Conservation (phyloP, 768 basidiomycete genomes). For the Lepiota brunneoincarnata region DNA sequence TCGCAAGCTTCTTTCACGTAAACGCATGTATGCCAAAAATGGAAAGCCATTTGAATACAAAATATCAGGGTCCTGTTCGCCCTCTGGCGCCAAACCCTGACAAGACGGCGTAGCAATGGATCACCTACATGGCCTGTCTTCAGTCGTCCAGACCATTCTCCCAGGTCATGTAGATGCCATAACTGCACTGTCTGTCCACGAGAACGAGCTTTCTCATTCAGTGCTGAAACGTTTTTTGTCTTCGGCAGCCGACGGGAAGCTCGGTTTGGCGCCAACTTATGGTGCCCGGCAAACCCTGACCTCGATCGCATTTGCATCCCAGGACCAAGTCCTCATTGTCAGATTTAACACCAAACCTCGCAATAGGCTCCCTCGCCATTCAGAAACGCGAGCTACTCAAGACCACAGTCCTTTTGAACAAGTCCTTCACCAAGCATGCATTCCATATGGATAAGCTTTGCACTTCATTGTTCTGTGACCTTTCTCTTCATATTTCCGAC, state of each 20-base stretch:
- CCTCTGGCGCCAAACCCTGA: no score
- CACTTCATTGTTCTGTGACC: constrained; percentile 36
- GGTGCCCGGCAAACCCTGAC: constrained; percentile 30
- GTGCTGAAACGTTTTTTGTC: constrained; percentile 27
- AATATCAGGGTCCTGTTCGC: no score
- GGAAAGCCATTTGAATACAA: no score
- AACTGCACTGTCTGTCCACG: constrained; percentile 23
- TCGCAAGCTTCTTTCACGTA: neutral
- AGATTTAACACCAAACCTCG: constrained; percentile 11
- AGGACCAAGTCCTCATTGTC: constrained; percentile 32
- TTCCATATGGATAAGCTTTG: constrained; percentile 48
- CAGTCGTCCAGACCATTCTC: constrained; percentile 33
- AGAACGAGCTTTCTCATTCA: constrained; percentile 20
- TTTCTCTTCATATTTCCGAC: constrained; percentile 27
- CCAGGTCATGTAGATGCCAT: constrained; percentile 21
- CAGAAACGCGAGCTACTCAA: constrained; percentile 24
- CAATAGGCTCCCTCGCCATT: neutral
- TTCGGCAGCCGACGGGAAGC: constrained; percentile 18
- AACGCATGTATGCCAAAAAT: no score
- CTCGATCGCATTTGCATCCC: constrained; percentile 38
- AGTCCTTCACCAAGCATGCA: constrained; percentile 28
- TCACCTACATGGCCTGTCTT: no score
- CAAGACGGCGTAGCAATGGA: no score
- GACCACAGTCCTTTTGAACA: constrained; percentile 28
- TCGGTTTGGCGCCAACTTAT: constrained; percentile 46